A percentile compares a stretch with the other conserved stretches of the same genome.
Conservation (phyloP, 208 protist species). For the Trypanosoma avium region DNA sequence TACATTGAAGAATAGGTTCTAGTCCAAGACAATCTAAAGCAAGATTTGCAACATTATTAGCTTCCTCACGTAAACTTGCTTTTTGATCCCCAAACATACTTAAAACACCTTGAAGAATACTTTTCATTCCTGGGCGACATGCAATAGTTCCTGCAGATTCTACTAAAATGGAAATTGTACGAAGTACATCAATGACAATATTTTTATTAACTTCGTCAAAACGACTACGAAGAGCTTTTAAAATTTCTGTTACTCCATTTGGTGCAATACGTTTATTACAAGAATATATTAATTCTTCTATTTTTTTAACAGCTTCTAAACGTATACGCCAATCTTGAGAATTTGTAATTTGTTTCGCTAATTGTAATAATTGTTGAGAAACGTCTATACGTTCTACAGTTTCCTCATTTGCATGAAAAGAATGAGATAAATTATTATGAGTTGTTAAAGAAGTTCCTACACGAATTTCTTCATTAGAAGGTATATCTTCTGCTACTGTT, state of each 20-base stretch:
- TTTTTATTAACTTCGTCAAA: slow-evolving; percentile 89
- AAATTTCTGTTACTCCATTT: slow-evolving; percentile 34
- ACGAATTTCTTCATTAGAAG: neutral
- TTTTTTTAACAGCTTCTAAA: slow-evolving; percentile 56
- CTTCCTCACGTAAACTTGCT: slow-evolving; percentile 70
- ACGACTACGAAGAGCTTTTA: slow-evolving; percentile 63
- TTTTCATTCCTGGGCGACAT: slow-evolving; percentile 41
- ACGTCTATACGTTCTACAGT: slow-evolving; percentile 12
- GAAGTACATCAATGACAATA: slow-evolving; percentile 82
- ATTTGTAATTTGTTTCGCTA: slow-evolving; percentile 50
- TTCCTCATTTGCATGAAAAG: slow-evolving; percentile 17
- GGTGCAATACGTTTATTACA: slow-evolving; percentile 40
- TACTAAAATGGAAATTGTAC: slow-evolving; percentile 60
- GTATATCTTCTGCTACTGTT: too few relatives aligned
- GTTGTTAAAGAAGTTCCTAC: neutral
- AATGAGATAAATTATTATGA: neutral
- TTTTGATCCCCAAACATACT: slow-evolving; percentile 86
- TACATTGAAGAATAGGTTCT: slow-evolving; percentile 53
- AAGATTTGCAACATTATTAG: slow-evolving; percentile 51
- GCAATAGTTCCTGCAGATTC: slow-evolving; percentile 45
- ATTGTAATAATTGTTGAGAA: slow-evolving; percentile 7
- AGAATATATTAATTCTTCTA: slow-evolving; percentile 56
- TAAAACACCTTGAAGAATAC: slow-evolving; percentile 59
- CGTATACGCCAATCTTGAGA: slow-evolving; percentile 77
- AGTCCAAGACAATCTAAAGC: slow-evolving; percentile 65